These are phyloP conservation scores for Talaromyces ruber DNA, from an alignment of 495 filamentous ascomycete species.

Conservation along the genomic window DNA sequence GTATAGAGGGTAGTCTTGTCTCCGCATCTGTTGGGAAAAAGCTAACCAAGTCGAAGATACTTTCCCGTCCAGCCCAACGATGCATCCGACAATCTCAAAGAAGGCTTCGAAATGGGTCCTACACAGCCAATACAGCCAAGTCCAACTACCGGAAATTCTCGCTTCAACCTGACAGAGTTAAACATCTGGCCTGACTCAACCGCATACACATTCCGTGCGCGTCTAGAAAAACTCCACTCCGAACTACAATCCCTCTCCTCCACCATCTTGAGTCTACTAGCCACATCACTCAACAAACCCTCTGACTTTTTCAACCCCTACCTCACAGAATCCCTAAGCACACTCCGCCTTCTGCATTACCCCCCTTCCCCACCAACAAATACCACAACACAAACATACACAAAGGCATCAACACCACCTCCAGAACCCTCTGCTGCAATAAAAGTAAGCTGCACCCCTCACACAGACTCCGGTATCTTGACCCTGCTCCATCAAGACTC, in stretches of 20 bases:
- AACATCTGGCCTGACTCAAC: slow-evolving; percentile 31
- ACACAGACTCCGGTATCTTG: slow-evolving; percentile 35
- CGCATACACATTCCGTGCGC: slow-evolving; percentile 9
- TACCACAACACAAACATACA: background rate
- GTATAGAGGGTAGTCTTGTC: slow-evolving; percentile 25
- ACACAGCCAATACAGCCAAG: slow-evolving; percentile 4
- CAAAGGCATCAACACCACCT: background rate
- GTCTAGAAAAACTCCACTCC: slow-evolving; percentile 27
- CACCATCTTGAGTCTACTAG: slow-evolving; percentile 31
- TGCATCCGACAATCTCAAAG: slow-evolving; percentile 32
- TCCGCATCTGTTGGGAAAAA: background rate
- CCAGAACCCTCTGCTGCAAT: slow-evolving; percentile 15
- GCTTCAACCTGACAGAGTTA: slow-evolving; percentile 31
- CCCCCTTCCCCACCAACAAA: slow-evolving; percentile 11
- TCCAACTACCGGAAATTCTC: slow-evolving; percentile 2
- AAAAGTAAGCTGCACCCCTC: slow-evolving; percentile 35
- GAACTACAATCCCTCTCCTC: slow-evolving; percentile 33
- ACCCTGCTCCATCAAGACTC: slow-evolving; percentile 35
- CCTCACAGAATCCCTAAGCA: slow-evolving; percentile 30
- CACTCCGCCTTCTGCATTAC: slow-evolving; percentile 33
- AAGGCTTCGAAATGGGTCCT: slow-evolving; percentile 39
- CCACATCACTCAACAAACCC: slow-evolving; percentile 27
- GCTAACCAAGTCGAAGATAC: slow-evolving; percentile 17
- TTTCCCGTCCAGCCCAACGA: slow-evolving; percentile 29
- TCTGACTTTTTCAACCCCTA: slow-evolving; percentile 29